Conservation (phyloP, 1,284 basidiomycete genomes). For the Mycena citricolor region DNA sequence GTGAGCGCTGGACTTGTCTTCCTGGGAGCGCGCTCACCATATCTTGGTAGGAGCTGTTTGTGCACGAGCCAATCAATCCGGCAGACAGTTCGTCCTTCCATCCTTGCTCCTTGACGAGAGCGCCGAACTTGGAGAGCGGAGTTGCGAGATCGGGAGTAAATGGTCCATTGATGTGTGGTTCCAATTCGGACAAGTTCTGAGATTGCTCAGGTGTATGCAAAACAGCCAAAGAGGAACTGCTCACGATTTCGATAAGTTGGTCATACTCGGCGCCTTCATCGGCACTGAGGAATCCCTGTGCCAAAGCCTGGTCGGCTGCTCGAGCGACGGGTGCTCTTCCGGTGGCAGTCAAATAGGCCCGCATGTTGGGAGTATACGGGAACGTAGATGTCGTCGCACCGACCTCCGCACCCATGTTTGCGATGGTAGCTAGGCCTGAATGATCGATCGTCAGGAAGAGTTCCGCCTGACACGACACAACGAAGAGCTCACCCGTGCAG, state of each 20-base stretch:
- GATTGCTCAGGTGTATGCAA: constrained; percentile 2
- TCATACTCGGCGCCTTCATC: constrained; percentile 96
- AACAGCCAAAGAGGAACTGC: constrained; percentile 28
- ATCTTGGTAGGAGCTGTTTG: constrained; percentile 96
- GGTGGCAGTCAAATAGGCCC: constrained; percentile 87
- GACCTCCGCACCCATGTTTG: constrained; percentile 99
- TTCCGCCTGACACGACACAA: not conserved
- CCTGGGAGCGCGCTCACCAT: constrained; percentile 54
- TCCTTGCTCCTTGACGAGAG: constrained; percentile 78
- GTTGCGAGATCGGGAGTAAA: constrained; percentile 98
- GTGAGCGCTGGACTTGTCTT: not conserved
- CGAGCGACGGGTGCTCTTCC: constrained; percentile 85
- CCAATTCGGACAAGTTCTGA: constrained; percentile 87
- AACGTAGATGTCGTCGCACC: constrained; percentile 98
- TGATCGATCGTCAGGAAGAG: not conserved
- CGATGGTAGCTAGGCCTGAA: constrained; percentile 85
- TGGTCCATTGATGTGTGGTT: constrained; percentile 96
- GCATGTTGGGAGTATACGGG: constrained; percentile 92
- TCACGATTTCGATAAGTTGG: constrained; percentile 89
- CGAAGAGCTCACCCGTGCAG: constrained; percentile 73
- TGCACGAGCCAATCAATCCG: constrained; percentile 94
- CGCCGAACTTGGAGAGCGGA: constrained; percentile 88
- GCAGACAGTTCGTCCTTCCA: constrained; percentile 94
- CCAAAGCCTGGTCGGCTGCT: constrained; percentile 86
- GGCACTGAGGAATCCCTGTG: constrained; percentile 75